Evolutionary conservation across 192 early-diverging fungal species (phyloP).

Genomic region (Globomyces pollinis-pini): DNA sequence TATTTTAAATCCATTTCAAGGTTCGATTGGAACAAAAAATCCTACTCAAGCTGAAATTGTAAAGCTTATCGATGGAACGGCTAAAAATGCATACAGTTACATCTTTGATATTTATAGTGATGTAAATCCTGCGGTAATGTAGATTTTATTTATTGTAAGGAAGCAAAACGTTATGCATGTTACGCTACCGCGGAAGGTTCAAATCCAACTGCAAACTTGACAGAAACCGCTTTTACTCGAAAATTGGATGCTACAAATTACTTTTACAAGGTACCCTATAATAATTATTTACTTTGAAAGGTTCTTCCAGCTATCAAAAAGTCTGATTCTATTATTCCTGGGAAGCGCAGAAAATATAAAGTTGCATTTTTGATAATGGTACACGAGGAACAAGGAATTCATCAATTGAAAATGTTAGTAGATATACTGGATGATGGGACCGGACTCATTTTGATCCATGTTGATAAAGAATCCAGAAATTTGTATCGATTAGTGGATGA

Average conservation of each 20-base stretch:
- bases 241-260: conserved; percentile 18
- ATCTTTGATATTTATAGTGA: conserved; percentile 4
- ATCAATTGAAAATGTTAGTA: conserved; percentile 18
- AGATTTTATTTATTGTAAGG: background rate
- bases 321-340: conserved; percentile 3
- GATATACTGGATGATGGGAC: conserved; percentile 29
- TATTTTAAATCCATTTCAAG: conserved; percentile 14
- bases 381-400: conserved; percentile 15
- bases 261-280: too few relatives aligned
- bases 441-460: conserved; percentile 35
- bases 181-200: conserved; percentile 29
- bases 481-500: conserved; percentile 8
- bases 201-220: conserved; percentile 25
- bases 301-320: conserved; percentile 1
- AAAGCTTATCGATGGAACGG: conserved; percentile 22
- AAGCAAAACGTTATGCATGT: conserved; percentile 34
- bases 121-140: background rate
- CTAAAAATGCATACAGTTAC: conserved; percentile 8
- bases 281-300: too few relatives aligned
- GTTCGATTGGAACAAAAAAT: conserved; percentile 14
- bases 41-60: conserved; percentile 16
- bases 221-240: conserved; percentile 15
- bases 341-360: conserved; percentile 18
- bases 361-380: conserved; percentile 41
- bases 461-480: conserved; percentile 12